Evolutionary conservation across 1,139 yeast genomes (phyloP).

Genomic region (Nakaseomyces nivariensis): DNA sequence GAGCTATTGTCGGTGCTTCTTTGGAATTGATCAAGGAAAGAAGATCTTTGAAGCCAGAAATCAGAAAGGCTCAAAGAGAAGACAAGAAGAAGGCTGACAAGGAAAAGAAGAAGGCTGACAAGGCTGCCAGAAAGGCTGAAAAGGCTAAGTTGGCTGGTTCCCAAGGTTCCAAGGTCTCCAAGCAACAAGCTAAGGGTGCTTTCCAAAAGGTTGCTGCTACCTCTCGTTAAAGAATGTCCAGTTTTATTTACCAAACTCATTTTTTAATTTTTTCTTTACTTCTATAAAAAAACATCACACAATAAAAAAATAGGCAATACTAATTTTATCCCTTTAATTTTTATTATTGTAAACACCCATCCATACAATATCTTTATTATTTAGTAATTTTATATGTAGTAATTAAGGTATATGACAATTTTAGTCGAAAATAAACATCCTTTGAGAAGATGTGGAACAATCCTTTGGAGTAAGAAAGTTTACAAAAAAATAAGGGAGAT

Average conservation of each 20-base stretch:
- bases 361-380: neutral
- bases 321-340: neutral
- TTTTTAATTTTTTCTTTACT: conserved; percentile 3
- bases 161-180: conserved; percentile 58
- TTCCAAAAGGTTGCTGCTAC: conserved; percentile 94
- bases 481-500: too few relatives aligned
- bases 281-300: conserved; percentile 3
- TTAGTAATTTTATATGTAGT: neutral
- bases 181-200: conserved; percentile 88
- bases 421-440: neutral
- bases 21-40: conserved; percentile 96
- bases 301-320: conserved; percentile 3
- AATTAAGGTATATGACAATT: neutral
- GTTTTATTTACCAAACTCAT: conserved; percentile 7
- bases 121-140: conserved; percentile 91
- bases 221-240: conserved; percentile 60
- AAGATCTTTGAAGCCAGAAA: conserved; percentile 92
- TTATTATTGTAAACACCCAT: neutral
- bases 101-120: conserved; percentile 91
- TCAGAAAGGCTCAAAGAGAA: conserved; percentile 96
- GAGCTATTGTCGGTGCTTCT: conserved; percentile 99
- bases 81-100: conserved; percentile 83
- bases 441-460: neutral
- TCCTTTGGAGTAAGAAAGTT: too few relatives aligned
- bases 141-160: conserved; percentile 79